Evolutionary conservation across 306 rosid genomes (phyloP).

Genomic region (Vicia villosa): DNA sequence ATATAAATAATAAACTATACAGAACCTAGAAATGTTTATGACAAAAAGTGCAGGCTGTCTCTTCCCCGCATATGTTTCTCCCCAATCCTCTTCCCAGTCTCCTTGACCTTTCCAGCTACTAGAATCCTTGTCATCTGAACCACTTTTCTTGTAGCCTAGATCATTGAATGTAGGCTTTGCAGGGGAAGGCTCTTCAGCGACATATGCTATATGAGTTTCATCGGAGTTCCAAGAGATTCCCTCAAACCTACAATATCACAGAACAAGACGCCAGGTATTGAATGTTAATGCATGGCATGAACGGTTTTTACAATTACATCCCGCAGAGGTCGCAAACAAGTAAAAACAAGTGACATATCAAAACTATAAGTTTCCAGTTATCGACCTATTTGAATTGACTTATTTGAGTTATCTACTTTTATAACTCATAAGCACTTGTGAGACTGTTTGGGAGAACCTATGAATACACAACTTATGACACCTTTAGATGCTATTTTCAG

Average conservation of each 20-base stretch:
- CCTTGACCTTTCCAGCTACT: conserved; percentile 90
- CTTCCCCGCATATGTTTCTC: conserved; percentile 91
- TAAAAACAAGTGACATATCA: not conserved
- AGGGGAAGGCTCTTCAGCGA: conserved; percentile 86
- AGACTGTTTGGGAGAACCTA: not conserved
- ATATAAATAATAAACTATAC: not conserved
- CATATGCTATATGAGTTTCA: conserved; percentile 81
- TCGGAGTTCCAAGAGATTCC: conserved; percentile 87
- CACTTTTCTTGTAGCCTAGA: conserved; percentile 63
- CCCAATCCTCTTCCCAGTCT: conserved; percentile 93
- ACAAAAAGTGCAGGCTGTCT: conserved; percentile 90
- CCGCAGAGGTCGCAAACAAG: too few relatives aligned
- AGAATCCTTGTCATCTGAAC: conserved; percentile 60
- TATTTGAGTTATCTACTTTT: not conserved
- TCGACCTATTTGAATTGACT: not conserved
- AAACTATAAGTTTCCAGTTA: not conserved
- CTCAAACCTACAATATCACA: conserved; percentile 71
- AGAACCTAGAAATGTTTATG: conserved; percentile 62
- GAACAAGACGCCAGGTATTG: conserved; percentile 10
- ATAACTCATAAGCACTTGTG: not conserved
- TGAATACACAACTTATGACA: not conserved
- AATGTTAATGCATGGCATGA: too few relatives aligned
- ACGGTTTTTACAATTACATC: too few relatives aligned
- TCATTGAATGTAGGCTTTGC: conserved; percentile 76
- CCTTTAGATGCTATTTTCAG: too few relatives aligned